Evolutionary conservation across 1,139 yeast genomes (phyloP).

Genomic region (Yamadazyma atmosphaerica): DNA sequence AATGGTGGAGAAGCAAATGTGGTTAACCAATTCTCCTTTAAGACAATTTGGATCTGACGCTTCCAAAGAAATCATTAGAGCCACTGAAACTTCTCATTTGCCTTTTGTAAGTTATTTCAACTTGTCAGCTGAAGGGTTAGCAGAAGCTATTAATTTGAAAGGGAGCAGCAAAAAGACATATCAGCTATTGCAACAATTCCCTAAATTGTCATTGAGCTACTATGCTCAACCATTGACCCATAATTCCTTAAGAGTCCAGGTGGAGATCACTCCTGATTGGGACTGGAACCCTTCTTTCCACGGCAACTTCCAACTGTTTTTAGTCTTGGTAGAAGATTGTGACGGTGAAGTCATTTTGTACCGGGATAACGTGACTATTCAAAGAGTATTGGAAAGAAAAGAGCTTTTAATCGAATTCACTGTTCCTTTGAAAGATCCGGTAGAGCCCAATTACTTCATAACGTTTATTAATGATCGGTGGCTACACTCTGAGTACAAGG

Average conservation of each 20-base stretch:
- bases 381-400: constrained; percentile 45
- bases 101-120: constrained; percentile 83
- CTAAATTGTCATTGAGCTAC: constrained; percentile 58
- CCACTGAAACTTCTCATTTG: constrained; percentile 76
- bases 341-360: constrained; percentile 76
- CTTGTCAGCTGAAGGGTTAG: constrained; percentile 71
- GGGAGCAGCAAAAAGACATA: constrained; percentile 63
- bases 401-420: constrained; percentile 66
- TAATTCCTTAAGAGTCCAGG: constrained; percentile 60
- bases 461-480: constrained; percentile 77
- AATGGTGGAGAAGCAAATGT: constrained; percentile 77
- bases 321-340: constrained; percentile 76
- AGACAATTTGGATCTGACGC: constrained; percentile 68
- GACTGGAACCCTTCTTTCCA: constrained; percentile 70
- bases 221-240: constrained; percentile 77
- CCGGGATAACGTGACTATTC: constrained; percentile 55
- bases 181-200: constrained; percentile 70
- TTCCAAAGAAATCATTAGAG: constrained; percentile 67
- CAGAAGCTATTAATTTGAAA: constrained; percentile 77
- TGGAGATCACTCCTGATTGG: constrained; percentile 73
- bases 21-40: constrained; percentile 85
- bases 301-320: constrained; percentile 64
- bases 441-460: constrained; percentile 78
- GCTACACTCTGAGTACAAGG: constrained; percentile 71
- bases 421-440: constrained; percentile 56